phyloP scores from a whole-genome alignment of 2,329 filamentous ascomycete species.

The Cladosporium sp. region DNA sequence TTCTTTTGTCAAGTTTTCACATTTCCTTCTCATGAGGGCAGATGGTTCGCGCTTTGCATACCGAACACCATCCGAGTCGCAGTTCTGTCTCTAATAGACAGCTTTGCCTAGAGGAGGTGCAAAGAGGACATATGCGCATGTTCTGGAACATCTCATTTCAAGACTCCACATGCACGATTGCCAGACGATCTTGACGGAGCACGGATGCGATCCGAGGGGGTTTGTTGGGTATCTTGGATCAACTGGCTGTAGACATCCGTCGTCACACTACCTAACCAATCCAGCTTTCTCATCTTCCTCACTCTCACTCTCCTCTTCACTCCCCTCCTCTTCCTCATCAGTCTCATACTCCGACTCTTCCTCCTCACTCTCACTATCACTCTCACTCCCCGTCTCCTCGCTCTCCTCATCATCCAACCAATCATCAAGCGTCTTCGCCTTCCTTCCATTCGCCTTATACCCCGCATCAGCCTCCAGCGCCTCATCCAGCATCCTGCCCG shows the following conservation, averaged over 20 bases:
- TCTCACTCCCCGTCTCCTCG: conserved; percentile 48
- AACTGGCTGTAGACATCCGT: too few species aligned
- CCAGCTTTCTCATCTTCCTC: conserved; percentile 35
- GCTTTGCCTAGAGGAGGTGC: too few species aligned
- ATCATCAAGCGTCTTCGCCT: conserved; percentile 82
- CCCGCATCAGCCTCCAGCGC: conserved; percentile 42
- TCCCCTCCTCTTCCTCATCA: conserved; percentile 43
- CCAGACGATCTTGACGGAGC: too few species aligned
- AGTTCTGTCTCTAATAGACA: too few species aligned
- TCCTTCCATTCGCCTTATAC: conserved; percentile 51
- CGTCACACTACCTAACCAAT: conserved; percentile 30
- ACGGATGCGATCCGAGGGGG: too few species aligned
- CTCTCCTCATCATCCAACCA: conserved; percentile 72
- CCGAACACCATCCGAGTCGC: too few species aligned
- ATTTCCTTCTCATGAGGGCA: too few species aligned
- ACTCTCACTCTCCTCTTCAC: conserved; percentile 34
- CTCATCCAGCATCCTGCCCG: conserved; percentile 61
- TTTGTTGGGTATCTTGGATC: neutral
- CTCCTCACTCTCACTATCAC: conserved; percentile 39
- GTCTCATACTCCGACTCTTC: conserved; percentile 45
- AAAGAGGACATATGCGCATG: too few species aligned
- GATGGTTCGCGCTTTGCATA: too few species aligned
- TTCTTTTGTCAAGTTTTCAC: too few species aligned
- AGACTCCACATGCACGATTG: too few species aligned
- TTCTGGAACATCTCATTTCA: too few species aligned